Conservation (phyloP, 176 grass and related monocot species). For the Carex kokanica region DNA sequence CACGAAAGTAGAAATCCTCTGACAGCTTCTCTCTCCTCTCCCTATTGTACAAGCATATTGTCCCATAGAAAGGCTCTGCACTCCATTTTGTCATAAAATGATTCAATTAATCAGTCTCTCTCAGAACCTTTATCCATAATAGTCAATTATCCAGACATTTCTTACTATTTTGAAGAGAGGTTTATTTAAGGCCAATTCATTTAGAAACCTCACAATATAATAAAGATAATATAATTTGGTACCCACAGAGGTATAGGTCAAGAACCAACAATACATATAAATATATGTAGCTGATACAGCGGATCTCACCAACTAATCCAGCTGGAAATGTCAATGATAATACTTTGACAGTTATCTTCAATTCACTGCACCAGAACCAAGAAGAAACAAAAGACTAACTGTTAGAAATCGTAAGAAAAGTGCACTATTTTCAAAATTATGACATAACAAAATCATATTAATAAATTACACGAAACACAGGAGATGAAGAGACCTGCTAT, state of each 20-base stretch:
- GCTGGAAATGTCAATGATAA: constrained; percentile 94
- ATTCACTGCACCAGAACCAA: constrained; percentile 52
- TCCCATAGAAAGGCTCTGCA: constrained; percentile 87
- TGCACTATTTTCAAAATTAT: constrained; percentile 4
- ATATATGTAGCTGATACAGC: background rate
- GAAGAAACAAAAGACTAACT: constrained; percentile 28
- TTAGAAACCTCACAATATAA: background rate
- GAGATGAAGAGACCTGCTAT: constrained; percentile 63
- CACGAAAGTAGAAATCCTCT: constrained; percentile 81
- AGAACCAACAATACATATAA: background rate
- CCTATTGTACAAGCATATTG: constrained; percentile 98
- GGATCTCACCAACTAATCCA: constrained; percentile 84
- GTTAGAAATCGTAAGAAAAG: constrained; percentile 8
- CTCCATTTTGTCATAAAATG: constrained; percentile 13
- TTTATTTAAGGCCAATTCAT: background rate
- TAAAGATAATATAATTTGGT: background rate
- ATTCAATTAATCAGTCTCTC: background rate
- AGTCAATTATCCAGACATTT: background rate
- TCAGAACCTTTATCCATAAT: background rate
- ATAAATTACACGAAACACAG: background rate
- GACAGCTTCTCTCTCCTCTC: constrained; percentile 96
- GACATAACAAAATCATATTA: background rate
- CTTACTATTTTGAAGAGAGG: background rate
- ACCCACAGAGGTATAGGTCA: background rate
- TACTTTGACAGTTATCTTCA: constrained; percentile 97